Percentiles rank a stretch among this genome's conserved stretches.
Conservation (phyloP, 1,284 basidiomycete genomes). For the Cerioporus squamosus region DNA sequence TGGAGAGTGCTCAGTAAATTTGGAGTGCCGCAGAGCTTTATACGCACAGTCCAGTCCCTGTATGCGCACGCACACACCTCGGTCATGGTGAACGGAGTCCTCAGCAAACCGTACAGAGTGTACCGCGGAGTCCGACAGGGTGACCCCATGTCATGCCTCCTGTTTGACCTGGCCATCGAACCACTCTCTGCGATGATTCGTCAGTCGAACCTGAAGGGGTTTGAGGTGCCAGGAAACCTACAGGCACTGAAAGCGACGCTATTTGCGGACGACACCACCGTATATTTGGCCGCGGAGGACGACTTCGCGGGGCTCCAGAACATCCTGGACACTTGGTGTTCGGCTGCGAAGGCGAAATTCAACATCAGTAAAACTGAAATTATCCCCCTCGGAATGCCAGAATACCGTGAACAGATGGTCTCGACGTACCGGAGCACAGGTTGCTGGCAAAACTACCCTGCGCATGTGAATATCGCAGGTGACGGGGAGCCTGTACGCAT, state of each 20-base stretch:
- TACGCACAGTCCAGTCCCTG: constrained; percentile 21
- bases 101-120: constrained; percentile 25
- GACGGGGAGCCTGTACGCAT: constrained; percentile 30
- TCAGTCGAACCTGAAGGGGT: constrained; percentile 35
- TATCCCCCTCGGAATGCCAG: constrained; percentile 34
- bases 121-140: constrained; percentile 36
- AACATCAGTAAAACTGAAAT: constrained; percentile 41
- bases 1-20: constrained; percentile 26
- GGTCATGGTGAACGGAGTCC: constrained; percentile 33
- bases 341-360: constrained; percentile 37
- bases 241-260: constrained; percentile 30
- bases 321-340: constrained; percentile 35
- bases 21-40: constrained; percentile 25
- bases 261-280: too few species aligned
- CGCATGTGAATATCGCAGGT: constrained; percentile 14
- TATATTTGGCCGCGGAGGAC: constrained; percentile 27
- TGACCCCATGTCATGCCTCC: constrained; percentile 39
- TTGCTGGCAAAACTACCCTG: neutral
- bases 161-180: too few species aligned
- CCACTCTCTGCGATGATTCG: constrained; percentile 36
- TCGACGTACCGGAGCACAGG: neutral
- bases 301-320: constrained; percentile 18
- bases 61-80: constrained; percentile 29
- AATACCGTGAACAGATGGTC: constrained; percentile 14
- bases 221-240: constrained; percentile 24